Percentiles rank a stretch among this genome's conserved stretches.
Evolutionary conservation across 2,329 filamentous ascomycete genomes (phyloP).

Genomic region (Microdochium trichocladiopsis): DNA sequence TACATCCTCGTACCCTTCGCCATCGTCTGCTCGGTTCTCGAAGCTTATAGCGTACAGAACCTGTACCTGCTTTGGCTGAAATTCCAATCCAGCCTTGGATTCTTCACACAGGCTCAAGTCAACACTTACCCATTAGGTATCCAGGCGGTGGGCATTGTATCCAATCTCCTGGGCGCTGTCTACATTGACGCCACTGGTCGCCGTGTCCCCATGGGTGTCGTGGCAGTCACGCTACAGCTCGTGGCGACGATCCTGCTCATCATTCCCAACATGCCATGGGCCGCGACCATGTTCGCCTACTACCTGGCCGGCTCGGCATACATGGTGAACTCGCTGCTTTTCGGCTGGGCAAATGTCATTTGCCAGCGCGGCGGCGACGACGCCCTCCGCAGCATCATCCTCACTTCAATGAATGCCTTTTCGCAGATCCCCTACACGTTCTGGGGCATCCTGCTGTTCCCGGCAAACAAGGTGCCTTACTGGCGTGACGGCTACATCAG

Average conservation of each 20-base stretch:
- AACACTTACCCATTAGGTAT: conserved; percentile 27
- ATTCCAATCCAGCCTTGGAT: conserved; percentile 5
- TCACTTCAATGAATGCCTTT: conserved; percentile 31
- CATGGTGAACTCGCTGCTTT: conserved; percentile 28
- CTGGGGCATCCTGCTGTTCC: conserved; percentile 34
- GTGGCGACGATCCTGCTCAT: conserved; percentile 22
- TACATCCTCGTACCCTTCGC: conserved; percentile 10
- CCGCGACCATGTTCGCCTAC: conserved; percentile 25
- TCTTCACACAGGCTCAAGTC: conserved; percentile 17
- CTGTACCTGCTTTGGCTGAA: conserved; percentile 18
- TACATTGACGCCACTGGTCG: conserved; percentile 24
- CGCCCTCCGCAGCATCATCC: conserved; percentile 27
- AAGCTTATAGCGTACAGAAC: conserved; percentile 17
- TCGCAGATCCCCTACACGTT: conserved; percentile 32
- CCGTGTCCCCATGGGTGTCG: conserved; percentile 24
- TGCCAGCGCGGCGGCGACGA: conserved; percentile 29
- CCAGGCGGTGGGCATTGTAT: conserved; percentile 27
- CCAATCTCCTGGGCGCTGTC: conserved; percentile 23
- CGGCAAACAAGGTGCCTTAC: conserved; percentile 32
- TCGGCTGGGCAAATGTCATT: conserved; percentile 30
- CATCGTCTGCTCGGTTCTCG: conserved; percentile 16
- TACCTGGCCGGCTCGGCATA: conserved; percentile 29
- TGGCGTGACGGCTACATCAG: conserved; percentile 26
- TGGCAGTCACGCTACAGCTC: conserved; percentile 24
- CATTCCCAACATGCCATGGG: conserved; percentile 19